phyloP scores from a whole-genome alignment of 2,329 filamentous ascomycete species.

The Plenodomus tracheiphilus region DNA sequence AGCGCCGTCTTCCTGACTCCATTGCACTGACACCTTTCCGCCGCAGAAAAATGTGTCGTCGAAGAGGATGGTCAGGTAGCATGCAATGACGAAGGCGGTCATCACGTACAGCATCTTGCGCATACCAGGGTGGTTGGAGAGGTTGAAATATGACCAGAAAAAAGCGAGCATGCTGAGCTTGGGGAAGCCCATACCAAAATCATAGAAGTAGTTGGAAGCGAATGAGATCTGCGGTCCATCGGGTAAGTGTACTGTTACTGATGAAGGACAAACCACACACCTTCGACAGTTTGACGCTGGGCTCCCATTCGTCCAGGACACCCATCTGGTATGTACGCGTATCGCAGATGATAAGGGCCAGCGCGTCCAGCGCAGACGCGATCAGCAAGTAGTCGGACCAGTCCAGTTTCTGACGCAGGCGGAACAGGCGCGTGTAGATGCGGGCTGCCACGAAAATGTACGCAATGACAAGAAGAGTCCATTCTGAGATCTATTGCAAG shows the following conservation, averaged over 20 bases:
- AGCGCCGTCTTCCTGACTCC: slow-evolving; percentile 26
- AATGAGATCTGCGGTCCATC: slow-evolving; percentile 18
- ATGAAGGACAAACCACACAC: too few species aligned
- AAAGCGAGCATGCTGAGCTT: slow-evolving; percentile 31
- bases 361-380: slow-evolving; percentile 7
- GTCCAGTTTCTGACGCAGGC: slow-evolving; percentile 4
- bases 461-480: slow-evolving; percentile 20
- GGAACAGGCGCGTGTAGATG: background rate
- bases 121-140: slow-evolving; percentile 18
- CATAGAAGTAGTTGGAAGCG: slow-evolving; percentile 30
- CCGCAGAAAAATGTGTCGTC: slow-evolving; percentile 29
- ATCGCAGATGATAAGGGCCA: background rate
- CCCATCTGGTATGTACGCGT: slow-evolving; percentile 22
- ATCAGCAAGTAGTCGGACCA: slow-evolving; percentile 17
- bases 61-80: slow-evolving; percentile 25
- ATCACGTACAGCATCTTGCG: slow-evolving; percentile 26
- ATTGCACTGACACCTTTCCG: slow-evolving; percentile 18
- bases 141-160: slow-evolving; percentile 27
- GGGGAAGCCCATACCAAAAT: slow-evolving; percentile 28
- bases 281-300: slow-evolving; percentile 22
- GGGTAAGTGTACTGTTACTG: too few species aligned
- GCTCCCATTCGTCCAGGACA: slow-evolving; percentile 21
- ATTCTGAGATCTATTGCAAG: slow-evolving; percentile 21
- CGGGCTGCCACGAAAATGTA: slow-evolving; percentile 23
- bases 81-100: slow-evolving; percentile 21